A percentile compares a stretch with the other conserved stretches of the same genome.
Conservation (phyloP, 805 yeast genomes). For the Monosporozyma aquatica region DNA sequence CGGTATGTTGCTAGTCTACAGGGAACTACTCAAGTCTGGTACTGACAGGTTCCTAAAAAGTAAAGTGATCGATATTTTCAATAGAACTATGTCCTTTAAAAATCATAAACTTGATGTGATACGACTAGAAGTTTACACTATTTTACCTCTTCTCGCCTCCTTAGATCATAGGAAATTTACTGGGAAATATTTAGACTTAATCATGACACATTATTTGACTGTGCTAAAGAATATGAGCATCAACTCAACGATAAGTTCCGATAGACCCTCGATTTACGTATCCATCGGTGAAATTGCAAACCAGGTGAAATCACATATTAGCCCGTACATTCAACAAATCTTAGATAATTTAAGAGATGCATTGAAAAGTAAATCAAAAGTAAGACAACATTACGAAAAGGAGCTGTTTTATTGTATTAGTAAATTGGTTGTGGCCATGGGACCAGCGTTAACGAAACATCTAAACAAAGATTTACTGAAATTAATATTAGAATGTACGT, state of each 20-base stretch:
- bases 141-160: constrained; percentile 74
- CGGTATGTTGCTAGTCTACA: constrained; percentile 73
- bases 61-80: constrained; percentile 69
- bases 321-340: constrained; percentile 82
- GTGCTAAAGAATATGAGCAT: constrained; percentile 61
- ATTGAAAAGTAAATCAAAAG: constrained; percentile 40
- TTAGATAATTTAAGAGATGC: constrained; percentile 77
- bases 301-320: constrained; percentile 71
- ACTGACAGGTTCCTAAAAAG: constrained; percentile 66
- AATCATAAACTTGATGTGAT: constrained; percentile 70
- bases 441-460: constrained; percentile 87
- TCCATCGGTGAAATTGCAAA: constrained; percentile 79
- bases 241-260: constrained; percentile 31
- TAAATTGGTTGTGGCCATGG: constrained; percentile 78
- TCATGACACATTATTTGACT: constrained; percentile 65
- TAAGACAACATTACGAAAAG: constrained; percentile 67
- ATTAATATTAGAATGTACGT: constrained; percentile 69
- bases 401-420: constrained; percentile 86
- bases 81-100: constrained; percentile 60
- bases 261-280: constrained; percentile 63
- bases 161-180: constrained; percentile 71
- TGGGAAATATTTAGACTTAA: constrained; percentile 69
- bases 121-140: constrained; percentile 74
- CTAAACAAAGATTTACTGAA: constrained; percentile 73
- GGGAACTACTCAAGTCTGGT: constrained; percentile 57